phyloP scores from a whole-genome alignment of 805 yeast species.

The Ogataea thermomethanolica region DNA sequence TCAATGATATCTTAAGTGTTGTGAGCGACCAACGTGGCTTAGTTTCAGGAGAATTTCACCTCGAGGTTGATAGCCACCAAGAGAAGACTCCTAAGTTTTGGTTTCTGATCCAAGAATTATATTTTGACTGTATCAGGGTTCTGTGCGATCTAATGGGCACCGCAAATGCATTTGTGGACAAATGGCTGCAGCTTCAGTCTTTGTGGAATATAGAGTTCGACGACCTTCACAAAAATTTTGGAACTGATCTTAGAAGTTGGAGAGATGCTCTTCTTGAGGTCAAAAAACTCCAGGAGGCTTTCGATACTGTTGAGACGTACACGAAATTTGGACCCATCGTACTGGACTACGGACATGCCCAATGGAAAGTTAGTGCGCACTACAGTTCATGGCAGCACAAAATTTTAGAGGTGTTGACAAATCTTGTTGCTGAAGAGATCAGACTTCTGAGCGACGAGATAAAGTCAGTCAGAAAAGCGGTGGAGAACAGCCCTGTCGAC shows the following conservation, averaged over 20 bases:
- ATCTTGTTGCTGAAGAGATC: constrained; percentile 33
- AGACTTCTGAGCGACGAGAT: constrained; percentile 33
- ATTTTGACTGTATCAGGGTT: constrained; percentile 21
- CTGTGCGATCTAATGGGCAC: constrained; percentile 33
- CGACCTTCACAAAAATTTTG: constrained; percentile 36
- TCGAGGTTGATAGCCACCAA: background rate
- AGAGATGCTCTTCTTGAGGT: constrained; percentile 42
- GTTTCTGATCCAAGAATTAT: constrained; percentile 8
- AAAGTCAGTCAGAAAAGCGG: constrained; percentile 28
- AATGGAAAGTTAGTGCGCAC: constrained; percentile 42
- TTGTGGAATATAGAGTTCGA: constrained; percentile 55
- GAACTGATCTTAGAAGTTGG: constrained; percentile 45
- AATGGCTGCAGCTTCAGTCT: constrained; percentile 55
- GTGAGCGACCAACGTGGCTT: constrained; percentile 29
- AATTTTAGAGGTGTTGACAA: constrained; percentile 40
- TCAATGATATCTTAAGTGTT: constrained; percentile 25
- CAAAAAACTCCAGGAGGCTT: constrained; percentile 38
- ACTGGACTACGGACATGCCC: constrained; percentile 52
- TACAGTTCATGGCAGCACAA: constrained; percentile 59
- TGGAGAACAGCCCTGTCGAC: constrained; percentile 38
- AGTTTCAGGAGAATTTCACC: constrained; percentile 22
- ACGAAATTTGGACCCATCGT: constrained; percentile 38
- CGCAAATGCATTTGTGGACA: constrained; percentile 37
- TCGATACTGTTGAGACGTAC: constrained; percentile 48
- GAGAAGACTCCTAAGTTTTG: constrained; percentile 2